These are phyloP conservation scores for Aurinia saxatilis DNA, from an alignment of 345 rosid genomes.

Conservation along the genomic window DNA sequence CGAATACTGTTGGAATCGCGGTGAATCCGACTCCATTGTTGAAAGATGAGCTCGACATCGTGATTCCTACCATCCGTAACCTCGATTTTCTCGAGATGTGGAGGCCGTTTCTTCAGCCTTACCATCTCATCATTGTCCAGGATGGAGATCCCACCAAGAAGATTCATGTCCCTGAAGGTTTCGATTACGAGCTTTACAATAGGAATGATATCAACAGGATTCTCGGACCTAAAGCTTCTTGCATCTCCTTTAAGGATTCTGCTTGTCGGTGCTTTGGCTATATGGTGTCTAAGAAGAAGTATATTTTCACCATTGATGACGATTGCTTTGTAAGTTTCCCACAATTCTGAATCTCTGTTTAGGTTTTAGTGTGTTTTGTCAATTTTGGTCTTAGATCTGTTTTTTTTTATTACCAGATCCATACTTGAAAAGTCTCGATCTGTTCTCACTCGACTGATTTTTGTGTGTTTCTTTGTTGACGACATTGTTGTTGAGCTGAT, in stretches of 20 bases:
- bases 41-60: constrained; percentile 90
- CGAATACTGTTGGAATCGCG: constrained; percentile 32
- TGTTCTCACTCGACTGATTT: not conserved
- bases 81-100: constrained; percentile 96
- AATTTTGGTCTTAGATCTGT: constrained; percentile 5
- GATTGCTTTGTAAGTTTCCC: constrained; percentile 81
- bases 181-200: constrained; percentile 87
- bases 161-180: constrained; percentile 82
- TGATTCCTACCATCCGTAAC: constrained; percentile 89
- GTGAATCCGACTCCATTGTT: constrained; percentile 36
- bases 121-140: constrained; percentile 92
- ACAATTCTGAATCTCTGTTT: not conserved
- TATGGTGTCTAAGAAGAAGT: constrained; percentile 98
- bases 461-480: not conserved
- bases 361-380: too few species aligned
- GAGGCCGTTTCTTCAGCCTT: constrained; percentile 94
- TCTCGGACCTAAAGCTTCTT: constrained; percentile 88
- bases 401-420: not conserved
- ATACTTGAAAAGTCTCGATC: constrained; percentile 5
- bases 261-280: constrained; percentile 97
- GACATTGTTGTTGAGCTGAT: constrained; percentile 7
- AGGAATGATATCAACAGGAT: constrained; percentile 82
- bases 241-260: constrained; percentile 95
- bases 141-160: constrained; percentile 90
- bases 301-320: constrained; percentile 91